Percentiles rank a stretch among this genome's conserved stretches.
phyloP scores from a whole-genome alignment of 495 filamentous ascomycete genomes.

The Aspergillus heteromorphus region DNA sequence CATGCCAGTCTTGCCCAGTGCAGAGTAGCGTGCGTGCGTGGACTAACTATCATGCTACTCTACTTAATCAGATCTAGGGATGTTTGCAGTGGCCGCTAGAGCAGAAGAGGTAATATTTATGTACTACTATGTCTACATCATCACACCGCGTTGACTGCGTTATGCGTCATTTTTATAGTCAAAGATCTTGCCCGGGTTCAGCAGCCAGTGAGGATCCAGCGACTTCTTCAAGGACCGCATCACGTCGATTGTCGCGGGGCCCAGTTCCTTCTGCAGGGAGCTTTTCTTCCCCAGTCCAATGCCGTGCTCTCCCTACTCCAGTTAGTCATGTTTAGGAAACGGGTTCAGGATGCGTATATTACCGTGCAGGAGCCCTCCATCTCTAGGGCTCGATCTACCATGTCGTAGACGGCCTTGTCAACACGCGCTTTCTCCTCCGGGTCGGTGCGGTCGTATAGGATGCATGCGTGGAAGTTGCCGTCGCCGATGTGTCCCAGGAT shows the following conservation, averaged over 20 bases:
- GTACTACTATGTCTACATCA: background rate
- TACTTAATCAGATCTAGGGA: background rate
- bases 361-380: conserved; percentile 92
- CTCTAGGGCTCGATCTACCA: conserved; percentile 80
- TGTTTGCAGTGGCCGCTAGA: background rate
- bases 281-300: conserved; percentile 86
- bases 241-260: conserved; percentile 68
- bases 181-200: conserved; percentile 92
- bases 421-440: conserved; percentile 65
- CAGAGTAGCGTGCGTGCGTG: too few relatives aligned
- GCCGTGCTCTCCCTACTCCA: conserved; percentile 69
- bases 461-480: conserved; percentile 88
- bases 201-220: conserved; percentile 84
- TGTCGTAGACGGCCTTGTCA: conserved; percentile 74
- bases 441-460: conserved; percentile 71
- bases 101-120: background rate
- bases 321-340: conserved; percentile 7
- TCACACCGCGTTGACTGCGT: background rate
- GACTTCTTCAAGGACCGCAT: conserved; percentile 82
- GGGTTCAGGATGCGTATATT: conserved; percentile 11
- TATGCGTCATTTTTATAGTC: conserved; percentile 36
- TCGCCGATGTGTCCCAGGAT: conserved; percentile 84
- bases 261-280: conserved; percentile 74
- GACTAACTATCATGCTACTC: too few relatives aligned
- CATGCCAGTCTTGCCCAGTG: background rate